Base-by-base conservation (phyloP, 306 rosid genomes). In the Vigna trinervia region DNA sequence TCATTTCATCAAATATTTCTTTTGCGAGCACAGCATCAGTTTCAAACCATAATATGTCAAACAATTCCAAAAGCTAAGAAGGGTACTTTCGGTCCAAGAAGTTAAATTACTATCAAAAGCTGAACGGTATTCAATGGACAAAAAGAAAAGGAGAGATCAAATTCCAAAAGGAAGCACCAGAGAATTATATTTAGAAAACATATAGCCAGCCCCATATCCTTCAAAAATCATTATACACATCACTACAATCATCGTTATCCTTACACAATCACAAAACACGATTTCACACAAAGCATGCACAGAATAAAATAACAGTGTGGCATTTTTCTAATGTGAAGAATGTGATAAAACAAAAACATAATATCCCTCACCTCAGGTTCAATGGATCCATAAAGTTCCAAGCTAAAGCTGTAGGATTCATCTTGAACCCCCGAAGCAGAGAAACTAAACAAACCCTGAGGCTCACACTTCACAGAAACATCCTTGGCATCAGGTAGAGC, bases 401-500 rank as follows among this genome's bases (percentile, higher is more conserved):
- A 81, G 78, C 76, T 80, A 78, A 93, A 87, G 71, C 87, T 81
- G 86, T 89, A 90, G 60, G 91, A 81, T 71, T 87, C 86, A 71
- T 81, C 92, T 41, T 89, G 91, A 58, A 56, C 69, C 56, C 94
- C 92, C 67, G 80, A 77, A 23, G 98, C 98, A 57, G 96, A 87
- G 92, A 94, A 94, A 81, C 73, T 81, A 59, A 94, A 94, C 46
- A 83, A 60, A 15, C 97, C 98, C 30, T 87, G 88, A 74, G 98
- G 88, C 75, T 94, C 96, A 61, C 92, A 89, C 80, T 88, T 89
- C n/a, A 94, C 86, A 51, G 70, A 74, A 59, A 89, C 84, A 85
- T 94, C 89, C 78, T 90, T 91, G 39, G 98, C 97, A 69, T 94
- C 98, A 53, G 96, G 97, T 1, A 94, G 80, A 57, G 92, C 86